These are phyloP conservation scores for Emiliania huxleyi DNA, from an alignment of 78 protist genomes.

Conservation along the genomic window DNA sequence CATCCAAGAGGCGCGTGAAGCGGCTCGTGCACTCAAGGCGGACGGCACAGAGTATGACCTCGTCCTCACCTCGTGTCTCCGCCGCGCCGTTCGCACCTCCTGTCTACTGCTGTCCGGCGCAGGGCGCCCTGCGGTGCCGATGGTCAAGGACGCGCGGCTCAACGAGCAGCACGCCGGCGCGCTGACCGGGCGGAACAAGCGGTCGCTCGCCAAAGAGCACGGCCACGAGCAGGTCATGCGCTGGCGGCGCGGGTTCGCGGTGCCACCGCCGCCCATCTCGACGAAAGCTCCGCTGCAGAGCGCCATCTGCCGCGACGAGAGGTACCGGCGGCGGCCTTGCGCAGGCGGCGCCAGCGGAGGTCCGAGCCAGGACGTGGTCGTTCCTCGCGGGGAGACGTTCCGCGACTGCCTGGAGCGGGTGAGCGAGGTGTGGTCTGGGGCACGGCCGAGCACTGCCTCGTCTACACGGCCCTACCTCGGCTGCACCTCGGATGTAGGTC, in stretches of 20 bases:
- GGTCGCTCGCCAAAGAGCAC: constrained; percentile 81
- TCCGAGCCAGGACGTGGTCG: neutral
- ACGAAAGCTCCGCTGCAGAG: neutral
- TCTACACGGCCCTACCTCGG: too few species aligned
- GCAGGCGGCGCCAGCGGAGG: neutral
- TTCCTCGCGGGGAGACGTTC: neutral
- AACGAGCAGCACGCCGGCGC: constrained; percentile 92
- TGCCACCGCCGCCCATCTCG: neutral
- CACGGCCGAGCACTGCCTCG: too few species aligned
- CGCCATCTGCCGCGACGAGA: neutral
- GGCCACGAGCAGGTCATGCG: constrained; percentile 80
- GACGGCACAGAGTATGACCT: constrained; percentile 63
- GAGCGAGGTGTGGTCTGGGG: too few species aligned
- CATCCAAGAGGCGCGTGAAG: constrained; percentile 81
- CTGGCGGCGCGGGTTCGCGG: constrained; percentile 66
- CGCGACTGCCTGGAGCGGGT: constrained; percentile 28
- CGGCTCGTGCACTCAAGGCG: constrained; percentile 63
- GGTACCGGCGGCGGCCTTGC: neutral
- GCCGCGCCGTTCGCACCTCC: constrained; percentile 83
- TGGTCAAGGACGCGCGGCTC: constrained; percentile 71
- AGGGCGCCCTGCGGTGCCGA: constrained; percentile 62
- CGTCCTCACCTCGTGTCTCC: constrained; percentile 79
- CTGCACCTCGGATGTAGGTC: too few species aligned
- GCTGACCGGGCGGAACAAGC: constrained; percentile 85
- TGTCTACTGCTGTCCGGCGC: constrained; percentile 64